A percentile compares a stretch with the other conserved stretches of the same genome.
phyloP scores from a whole-genome alignment of 192 early-diverging fungal species.

The Allomyces macrogynus region DNA sequence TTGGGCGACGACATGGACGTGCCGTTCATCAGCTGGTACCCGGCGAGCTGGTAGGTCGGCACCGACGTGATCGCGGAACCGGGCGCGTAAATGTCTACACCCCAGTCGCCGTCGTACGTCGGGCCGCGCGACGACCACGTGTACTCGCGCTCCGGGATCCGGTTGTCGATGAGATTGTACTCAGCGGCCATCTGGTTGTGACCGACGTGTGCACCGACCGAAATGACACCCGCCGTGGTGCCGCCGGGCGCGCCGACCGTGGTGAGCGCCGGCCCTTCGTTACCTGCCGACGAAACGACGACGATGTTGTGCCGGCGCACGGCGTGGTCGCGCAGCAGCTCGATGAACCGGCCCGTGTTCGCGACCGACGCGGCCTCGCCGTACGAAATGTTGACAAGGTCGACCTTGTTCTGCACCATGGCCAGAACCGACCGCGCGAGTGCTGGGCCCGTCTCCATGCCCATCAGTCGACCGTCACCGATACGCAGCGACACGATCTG shows the following conservation, averaged over 20 bases:
- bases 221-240: constrained; percentile 48
- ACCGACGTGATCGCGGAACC: constrained; percentile 83
- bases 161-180: constrained; percentile 55
- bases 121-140: constrained; percentile 86
- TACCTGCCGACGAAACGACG: constrained; percentile 77
- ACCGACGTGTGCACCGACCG: constrained; percentile 80
- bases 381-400: constrained; percentile 72
- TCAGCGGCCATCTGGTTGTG: constrained; percentile 67
- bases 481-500: constrained; percentile 86
- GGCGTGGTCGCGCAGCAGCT: constrained; percentile 58
- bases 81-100: constrained; percentile 63
- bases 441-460: constrained; percentile 66
- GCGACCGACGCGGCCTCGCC: constrained; percentile 58
- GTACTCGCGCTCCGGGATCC: constrained; percentile 51
- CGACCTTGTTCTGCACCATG: constrained; percentile 38
- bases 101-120: constrained; percentile 58
- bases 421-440: constrained; percentile 64
- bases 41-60: constrained; percentile 54
- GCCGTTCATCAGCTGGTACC: constrained; percentile 66
- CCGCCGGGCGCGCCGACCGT: constrained; percentile 72
- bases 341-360: constrained; percentile 59
- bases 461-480: constrained; percentile 54
- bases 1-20: constrained; percentile 90
- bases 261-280: constrained; percentile 72
- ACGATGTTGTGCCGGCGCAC: constrained; percentile 63